Evolutionary conservation across 164 flowering plant genomes (phyloP).

Genomic region (Chimonanthus praecox): DNA sequence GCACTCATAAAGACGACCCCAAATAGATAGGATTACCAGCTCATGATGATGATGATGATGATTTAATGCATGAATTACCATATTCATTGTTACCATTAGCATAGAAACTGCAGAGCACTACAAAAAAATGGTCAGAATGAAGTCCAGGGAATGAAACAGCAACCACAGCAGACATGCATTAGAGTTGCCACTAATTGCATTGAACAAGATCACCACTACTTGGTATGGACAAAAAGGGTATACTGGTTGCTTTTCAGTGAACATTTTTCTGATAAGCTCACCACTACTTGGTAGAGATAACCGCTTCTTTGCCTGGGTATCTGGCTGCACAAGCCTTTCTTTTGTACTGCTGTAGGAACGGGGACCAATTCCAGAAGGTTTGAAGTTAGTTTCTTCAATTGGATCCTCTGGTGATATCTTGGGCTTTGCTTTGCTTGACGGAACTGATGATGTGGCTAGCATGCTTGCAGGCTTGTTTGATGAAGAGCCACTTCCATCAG

Average conservation of each 20-base stretch:
- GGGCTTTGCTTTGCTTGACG: constrained; percentile 38
- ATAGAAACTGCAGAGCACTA: no score
- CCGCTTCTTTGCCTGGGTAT: constrained; percentile 57
- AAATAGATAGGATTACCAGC: no score
- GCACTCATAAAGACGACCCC: no score
- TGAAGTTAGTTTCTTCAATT: constrained; percentile 46
- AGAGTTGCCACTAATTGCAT: neutral
- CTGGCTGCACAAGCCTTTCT: constrained; percentile 49
- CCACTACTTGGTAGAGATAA: constrained; percentile 70
- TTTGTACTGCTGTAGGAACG: constrained; percentile 87
- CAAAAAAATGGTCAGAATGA: no score
- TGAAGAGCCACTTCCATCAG: constrained; percentile 72
- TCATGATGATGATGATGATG: no score
- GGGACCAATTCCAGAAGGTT: constrained; percentile 24
- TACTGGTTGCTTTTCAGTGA: no score
- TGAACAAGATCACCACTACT: no score
- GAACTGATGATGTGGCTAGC: constrained; percentile 29
- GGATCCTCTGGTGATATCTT: constrained; percentile 34
- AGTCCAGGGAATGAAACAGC: no score
- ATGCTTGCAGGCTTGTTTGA: constrained; percentile 43
- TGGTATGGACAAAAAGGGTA: no score
- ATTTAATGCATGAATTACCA: no score
- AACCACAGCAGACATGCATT: neutral
- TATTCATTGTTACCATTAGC: no score
- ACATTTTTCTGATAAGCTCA: constrained; percentile 20